A percentile compares a stretch with the other conserved stretches of the same genome.
phyloP scores from a whole-genome alignment of 768 basidiomycete genomes.

The Xerocomus brunneocitrinus region DNA sequence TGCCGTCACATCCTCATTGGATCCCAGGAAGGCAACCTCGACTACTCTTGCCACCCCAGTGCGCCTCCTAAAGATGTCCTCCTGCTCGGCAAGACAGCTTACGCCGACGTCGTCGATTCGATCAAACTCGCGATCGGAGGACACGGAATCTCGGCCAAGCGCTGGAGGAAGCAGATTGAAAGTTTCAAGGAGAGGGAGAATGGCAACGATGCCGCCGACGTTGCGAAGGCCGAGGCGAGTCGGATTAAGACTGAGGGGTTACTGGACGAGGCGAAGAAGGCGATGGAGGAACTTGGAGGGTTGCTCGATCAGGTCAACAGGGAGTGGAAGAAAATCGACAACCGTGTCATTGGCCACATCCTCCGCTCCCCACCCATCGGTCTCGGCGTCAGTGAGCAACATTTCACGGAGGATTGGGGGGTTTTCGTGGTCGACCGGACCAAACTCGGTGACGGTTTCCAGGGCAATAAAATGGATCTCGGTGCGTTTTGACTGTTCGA shows the following conservation, averaged over 20 bases:
- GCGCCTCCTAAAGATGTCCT: conserved; percentile 29
- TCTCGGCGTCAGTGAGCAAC: conserved; percentile 19
- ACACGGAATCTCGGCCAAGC: conserved; percentile 17
- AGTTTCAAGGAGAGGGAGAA: conserved; percentile 3
- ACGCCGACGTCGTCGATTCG: conserved; percentile 24
- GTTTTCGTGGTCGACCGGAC: conserved; percentile 21
- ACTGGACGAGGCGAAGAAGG: not conserved
- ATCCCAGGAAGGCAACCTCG: conserved; percentile 24
- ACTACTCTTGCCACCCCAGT: conserved; percentile 24
- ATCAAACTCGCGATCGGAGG: conserved; percentile 26
- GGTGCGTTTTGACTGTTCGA: too few relatives aligned
- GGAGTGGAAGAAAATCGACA: conserved; percentile 9
- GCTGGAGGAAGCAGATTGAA: conserved; percentile 22
- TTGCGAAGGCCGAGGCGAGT: conserved; percentile 2
- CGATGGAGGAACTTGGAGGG: not conserved
- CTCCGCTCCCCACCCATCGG: conserved; percentile 26
- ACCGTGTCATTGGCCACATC: conserved; percentile 33
- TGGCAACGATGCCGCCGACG: not conserved
- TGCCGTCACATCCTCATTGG: conserved; percentile 29
- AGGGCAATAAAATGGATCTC: not conserved
- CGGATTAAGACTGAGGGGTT: not conserved
- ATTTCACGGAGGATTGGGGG: conserved; percentile 33
- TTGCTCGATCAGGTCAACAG: not conserved
- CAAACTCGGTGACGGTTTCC: not conserved
- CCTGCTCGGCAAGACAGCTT: conserved; percentile 28